These are phyloP conservation scores for Nakazawaea ambrosiae DNA, from an alignment of 805 yeast genomes.

Conservation along the genomic window DNA sequence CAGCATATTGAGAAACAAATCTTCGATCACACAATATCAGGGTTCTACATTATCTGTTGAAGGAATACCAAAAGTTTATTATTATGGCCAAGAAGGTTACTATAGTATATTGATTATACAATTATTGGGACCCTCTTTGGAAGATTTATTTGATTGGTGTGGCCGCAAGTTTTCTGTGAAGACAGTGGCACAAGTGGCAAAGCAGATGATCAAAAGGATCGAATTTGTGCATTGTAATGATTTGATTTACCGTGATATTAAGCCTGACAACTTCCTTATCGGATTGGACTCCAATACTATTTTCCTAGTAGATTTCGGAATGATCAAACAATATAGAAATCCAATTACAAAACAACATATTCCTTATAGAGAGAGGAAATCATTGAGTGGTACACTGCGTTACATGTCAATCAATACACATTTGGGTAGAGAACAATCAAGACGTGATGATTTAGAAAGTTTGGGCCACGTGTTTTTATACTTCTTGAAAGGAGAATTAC, in stretches of 20 bases:
- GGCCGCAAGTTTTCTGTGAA: conserved; percentile 65
- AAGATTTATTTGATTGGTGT: conserved; percentile 85
- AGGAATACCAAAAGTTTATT: conserved; percentile 80
- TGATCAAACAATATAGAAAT: conserved; percentile 82
- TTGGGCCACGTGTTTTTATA: conserved; percentile 79
- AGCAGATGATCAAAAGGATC: conserved; percentile 69
- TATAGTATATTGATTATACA: conserved; percentile 75
- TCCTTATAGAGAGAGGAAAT: conserved; percentile 75
- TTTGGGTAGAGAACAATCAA: conserved; percentile 74
- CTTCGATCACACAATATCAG: conserved; percentile 7
- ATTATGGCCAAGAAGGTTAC: conserved; percentile 80
- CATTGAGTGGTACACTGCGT: conserved; percentile 79
- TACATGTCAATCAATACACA: conserved; percentile 89
- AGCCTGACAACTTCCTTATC: conserved; percentile 76
- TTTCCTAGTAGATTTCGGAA: conserved; percentile 76
- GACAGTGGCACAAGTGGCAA: conserved; percentile 68
- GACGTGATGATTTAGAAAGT: conserved; percentile 79
- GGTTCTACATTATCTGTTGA: conserved; percentile 23
- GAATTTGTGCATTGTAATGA: conserved; percentile 73
- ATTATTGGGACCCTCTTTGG: conserved; percentile 75
- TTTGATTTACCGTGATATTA: conserved; percentile 72
- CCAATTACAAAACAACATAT: conserved; percentile 76
- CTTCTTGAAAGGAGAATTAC: conserved; percentile 70
- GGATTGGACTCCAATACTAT: conserved; percentile 64
- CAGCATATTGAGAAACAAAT: conserved; percentile 17